Base-by-base conservation (phyloP, 192 early-diverging fungal species). In the Coemansia biformis region DNA sequence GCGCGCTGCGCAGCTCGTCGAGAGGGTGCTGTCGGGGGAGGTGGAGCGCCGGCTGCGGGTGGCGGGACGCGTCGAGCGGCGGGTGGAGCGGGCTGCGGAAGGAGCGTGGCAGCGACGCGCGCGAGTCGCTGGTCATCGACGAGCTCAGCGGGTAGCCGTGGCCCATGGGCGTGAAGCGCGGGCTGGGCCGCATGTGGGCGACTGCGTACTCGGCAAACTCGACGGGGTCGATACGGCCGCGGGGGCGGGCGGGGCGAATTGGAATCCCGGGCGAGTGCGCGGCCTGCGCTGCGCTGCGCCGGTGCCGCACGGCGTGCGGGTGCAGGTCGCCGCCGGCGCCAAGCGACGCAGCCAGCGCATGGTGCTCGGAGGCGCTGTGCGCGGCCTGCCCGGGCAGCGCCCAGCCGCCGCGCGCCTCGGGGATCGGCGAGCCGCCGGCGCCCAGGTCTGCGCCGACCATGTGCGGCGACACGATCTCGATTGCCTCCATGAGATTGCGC, bases 171-270 rank as follows among this genome's bases (percentile, higher is more conserved):
- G 63, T 65, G 34, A 65, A 65, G 22, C 63, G 63, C 19, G 63
- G 49, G 46, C 60, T 63, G 22, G 51, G 60, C 3, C 60, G 60
- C 60, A 63, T 63, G 37, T 63, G 60, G 13, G 60, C 51, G 4
- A 63, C 60, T 0, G 60, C 60, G 42, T 63, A 63, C 60, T 63
- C 60, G 38, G 60, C 60, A 53, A 63, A 63, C 47, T 63, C 60
- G 29, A 59, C 24, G 24, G 24, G 24, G 24, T 26, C 24, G 24
- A 26, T 26, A 6, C 24, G 24, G 15, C 11, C 24, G 24, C 24
- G 24, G 24, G 24, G 24, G 2, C 44, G 36, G 2, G 21, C 17
- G 21, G 38, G 38, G 17, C 38, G 21, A 12, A 40, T 40, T 8
- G 38, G 38, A 8, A 40, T 40, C 11, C 38, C 17, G 11, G 21